Evolutionary conservation across 257 asterid genomes (phyloP).

Genomic region (Primulina eburnea): DNA sequence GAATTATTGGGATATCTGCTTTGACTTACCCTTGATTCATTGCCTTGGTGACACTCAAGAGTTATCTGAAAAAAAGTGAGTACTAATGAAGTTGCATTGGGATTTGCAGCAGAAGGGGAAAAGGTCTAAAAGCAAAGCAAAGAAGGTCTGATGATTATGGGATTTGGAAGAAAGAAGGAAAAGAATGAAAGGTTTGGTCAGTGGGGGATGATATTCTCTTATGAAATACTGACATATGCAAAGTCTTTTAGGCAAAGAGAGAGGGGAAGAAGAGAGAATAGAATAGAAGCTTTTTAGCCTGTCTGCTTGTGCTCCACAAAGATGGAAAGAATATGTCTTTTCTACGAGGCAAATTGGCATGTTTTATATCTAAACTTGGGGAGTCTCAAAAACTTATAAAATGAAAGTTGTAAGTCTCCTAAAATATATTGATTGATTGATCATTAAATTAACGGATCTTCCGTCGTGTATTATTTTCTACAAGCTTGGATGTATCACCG

Average conservation of each 20-base stretch:
- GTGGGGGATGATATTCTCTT: slow-evolving; percentile 62
- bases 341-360: slow-evolving; percentile 52
- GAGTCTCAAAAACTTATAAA: neutral
- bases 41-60: slow-evolving; percentile 46
- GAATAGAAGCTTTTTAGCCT: slow-evolving; percentile 61
- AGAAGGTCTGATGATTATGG: slow-evolving; percentile 56
- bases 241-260: slow-evolving; percentile 23
- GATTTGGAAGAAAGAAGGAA: slow-evolving; percentile 49
- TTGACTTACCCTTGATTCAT: slow-evolving; percentile 34
- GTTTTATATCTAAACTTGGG: slow-evolving; percentile 52
- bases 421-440: neutral
- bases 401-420: neutral
- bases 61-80: slow-evolving; percentile 32
- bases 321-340: slow-evolving; percentile 42
- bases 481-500: neutral
- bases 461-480: neutral
- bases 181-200: slow-evolving; percentile 48
- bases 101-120: slow-evolving; percentile 53
- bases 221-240: slow-evolving; percentile 46
- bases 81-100: slow-evolving; percentile 40
- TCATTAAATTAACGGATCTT: neutral
- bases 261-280: slow-evolving; percentile 8
- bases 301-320: slow-evolving; percentile 50
- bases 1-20: slow-evolving; percentile 15
- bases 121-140: slow-evolving; percentile 40